phyloP scores from a whole-genome alignment of 768 basidiomycete genomes.

The Chalciporus sphaerocephalus region DNA sequence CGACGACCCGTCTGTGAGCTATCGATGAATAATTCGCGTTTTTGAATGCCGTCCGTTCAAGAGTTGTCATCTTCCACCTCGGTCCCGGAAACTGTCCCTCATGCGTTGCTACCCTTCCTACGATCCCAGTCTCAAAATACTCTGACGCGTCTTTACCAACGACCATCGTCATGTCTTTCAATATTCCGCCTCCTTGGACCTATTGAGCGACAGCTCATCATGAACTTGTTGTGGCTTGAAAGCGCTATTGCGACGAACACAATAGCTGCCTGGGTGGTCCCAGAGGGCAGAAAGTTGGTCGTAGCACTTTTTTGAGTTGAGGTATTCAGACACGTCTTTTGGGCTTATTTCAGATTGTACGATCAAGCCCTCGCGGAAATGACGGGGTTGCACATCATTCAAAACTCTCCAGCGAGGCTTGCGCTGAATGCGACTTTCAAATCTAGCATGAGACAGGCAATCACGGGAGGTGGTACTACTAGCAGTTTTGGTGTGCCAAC shows the following conservation, averaged over 20 bases:
- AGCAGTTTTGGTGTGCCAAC: conserved; percentile 83
- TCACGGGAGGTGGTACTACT: conserved; percentile 78
- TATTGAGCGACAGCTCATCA: conserved; percentile 77
- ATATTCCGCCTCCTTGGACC: conserved; percentile 81
- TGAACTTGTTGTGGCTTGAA: conserved; percentile 89
- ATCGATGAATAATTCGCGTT: background rate
- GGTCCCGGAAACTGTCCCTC: conserved; percentile 37
- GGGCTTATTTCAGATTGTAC: conserved; percentile 50
- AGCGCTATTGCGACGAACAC: conserved; percentile 59
- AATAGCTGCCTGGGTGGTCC: conserved; percentile 73
- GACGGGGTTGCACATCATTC: conserved; percentile 64
- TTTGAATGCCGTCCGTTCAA: conserved; percentile 25
- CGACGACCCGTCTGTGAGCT: no score
- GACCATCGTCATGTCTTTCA: conserved; percentile 84
- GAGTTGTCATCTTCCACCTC: conserved; percentile 10
- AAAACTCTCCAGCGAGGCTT: conserved; percentile 55
- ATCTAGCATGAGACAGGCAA: conserved; percentile 71
- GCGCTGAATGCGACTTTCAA: conserved; percentile 74
- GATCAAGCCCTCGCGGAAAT: conserved; percentile 64
- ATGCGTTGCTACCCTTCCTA: conserved; percentile 73
- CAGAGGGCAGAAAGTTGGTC: conserved; percentile 65
- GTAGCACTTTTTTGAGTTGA: background rate
- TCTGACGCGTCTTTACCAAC: conserved; percentile 73
- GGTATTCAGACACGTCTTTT: conserved; percentile 2
- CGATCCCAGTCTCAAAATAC: conserved; percentile 76